These are phyloP conservation scores for Boletus subluridellus DNA, from an alignment of 1,284 basidiomycete genomes.

Conservation along the genomic window DNA sequence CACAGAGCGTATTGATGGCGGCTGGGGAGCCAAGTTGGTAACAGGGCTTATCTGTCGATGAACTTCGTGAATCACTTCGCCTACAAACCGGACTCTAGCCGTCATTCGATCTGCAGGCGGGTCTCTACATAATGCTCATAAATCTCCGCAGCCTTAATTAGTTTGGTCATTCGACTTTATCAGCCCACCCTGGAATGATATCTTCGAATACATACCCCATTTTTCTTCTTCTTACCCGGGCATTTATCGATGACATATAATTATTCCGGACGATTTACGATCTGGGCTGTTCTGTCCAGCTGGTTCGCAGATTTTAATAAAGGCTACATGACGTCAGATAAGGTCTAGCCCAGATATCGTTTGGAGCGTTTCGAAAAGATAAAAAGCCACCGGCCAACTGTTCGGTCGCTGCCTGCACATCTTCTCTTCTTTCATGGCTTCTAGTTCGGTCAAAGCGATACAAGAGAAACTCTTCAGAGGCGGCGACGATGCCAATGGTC, in stretches of 20 bases:
- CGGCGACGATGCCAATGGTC: conserved; percentile 27
- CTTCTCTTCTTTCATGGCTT: conserved; percentile 32
- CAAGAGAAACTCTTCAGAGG: conserved; percentile 75
- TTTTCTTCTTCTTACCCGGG: background rate
- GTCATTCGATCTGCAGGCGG: conserved; percentile 33
- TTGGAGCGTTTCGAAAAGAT: background rate
- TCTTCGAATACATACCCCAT: conserved; percentile 27
- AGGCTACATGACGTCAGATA: conserved; percentile 24
- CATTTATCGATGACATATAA: background rate
- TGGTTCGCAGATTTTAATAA: conserved; percentile 12
- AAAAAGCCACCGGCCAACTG: conserved; percentile 1
- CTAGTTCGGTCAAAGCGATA: conserved; percentile 54
- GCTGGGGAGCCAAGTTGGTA: conserved; percentile 32
- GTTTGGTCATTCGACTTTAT: conserved; percentile 16
- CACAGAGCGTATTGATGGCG: conserved; percentile 34
- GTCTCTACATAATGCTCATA: conserved; percentile 23
- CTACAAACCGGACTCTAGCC: conserved; percentile 20
- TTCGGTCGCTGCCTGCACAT: background rate
- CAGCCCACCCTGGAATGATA: conserved; percentile 16
- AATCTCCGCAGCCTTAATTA: conserved; percentile 19
- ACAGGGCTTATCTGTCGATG: conserved; percentile 9
- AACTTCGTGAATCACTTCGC: conserved; percentile 11
- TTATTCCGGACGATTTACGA: background rate
- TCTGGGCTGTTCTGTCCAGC: background rate
- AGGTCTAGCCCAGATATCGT: background rate